Evolutionary conservation across 441 rosid species (phyloP).

Genomic region (Populus hybrid): DNA sequence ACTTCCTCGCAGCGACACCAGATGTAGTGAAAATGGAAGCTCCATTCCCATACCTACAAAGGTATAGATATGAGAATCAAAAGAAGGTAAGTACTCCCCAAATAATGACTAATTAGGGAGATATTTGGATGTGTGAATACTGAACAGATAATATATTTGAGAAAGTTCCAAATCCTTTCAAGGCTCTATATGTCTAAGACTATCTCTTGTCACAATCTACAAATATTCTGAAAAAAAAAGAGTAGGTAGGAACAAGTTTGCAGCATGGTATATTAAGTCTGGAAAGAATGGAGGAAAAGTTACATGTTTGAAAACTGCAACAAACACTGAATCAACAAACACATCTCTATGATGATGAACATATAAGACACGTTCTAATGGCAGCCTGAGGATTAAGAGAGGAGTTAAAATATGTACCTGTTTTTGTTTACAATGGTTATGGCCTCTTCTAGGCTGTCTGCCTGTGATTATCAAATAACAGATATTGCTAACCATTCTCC

Average conservation of each 20-base stretch:
- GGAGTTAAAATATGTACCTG: slow-evolving; percentile 26
- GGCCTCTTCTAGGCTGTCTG: slow-evolving; percentile 48
- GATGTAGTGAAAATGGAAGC: slow-evolving; percentile 52
- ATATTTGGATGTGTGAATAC: background rate
- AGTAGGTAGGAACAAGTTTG: background rate
- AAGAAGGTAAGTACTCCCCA: background rate
- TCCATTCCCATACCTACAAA: slow-evolving; percentile 38
- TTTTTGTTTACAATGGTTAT: slow-evolving; percentile 38
- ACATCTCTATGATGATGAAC: background rate
- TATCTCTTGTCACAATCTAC: background rate
- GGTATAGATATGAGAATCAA: slow-evolving; percentile 4
- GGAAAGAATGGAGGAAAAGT: background rate
- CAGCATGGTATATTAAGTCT: background rate
- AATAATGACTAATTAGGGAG: background rate
- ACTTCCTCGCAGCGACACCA: slow-evolving; percentile 44
- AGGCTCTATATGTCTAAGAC: background rate
- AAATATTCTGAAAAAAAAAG: background rate
- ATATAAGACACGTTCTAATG: slow-evolving; percentile 4
- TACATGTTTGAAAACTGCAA: background rate
- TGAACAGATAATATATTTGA: background rate
- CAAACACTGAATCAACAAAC: slow-evolving; percentile 12
- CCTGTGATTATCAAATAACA: slow-evolving; percentile 30
- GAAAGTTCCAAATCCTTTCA: background rate
- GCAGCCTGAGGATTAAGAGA: slow-evolving; percentile 9
- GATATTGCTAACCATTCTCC: slow-evolving; percentile 12